Evolutionary conservation across 2,329 filamentous ascomycete genomes (phyloP).

Genomic region (Penicillium sp.): DNA sequence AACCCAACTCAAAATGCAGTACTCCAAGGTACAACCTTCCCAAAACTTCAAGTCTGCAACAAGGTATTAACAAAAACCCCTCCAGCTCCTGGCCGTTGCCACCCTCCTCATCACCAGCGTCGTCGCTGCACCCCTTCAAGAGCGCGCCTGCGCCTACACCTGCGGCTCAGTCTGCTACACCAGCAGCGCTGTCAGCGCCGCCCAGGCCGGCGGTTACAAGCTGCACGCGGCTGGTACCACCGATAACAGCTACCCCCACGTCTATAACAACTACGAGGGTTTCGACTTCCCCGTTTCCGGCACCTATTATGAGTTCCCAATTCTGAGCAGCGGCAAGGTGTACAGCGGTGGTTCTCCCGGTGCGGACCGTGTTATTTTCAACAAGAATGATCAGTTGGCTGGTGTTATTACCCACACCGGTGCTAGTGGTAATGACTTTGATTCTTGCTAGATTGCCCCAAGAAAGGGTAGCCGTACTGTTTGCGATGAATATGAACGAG

Average conservation of each 20-base stretch:
- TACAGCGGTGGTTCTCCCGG: conserved; percentile 69
- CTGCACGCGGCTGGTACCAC: conserved; percentile 52
- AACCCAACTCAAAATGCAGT: conserved; percentile 30
- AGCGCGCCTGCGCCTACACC: conserved; percentile 54
- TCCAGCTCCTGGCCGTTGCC: conserved; percentile 28
- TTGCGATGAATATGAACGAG: background rate
- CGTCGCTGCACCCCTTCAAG: conserved; percentile 35
- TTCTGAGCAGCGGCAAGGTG: conserved; percentile 54
- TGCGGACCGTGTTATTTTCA: conserved; percentile 71
- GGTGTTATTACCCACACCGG: conserved; percentile 74
- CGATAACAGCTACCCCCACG: conserved; percentile 61
- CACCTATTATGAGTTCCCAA: conserved; percentile 69
- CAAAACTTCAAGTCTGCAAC: background rate
- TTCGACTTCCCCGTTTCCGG: conserved; percentile 64
- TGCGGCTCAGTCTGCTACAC: conserved; percentile 64
- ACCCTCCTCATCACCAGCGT: conserved; percentile 32
- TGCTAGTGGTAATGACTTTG: conserved; percentile 71
- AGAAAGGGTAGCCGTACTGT: background rate
- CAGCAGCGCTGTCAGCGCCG: conserved; percentile 56
- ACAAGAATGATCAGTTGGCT: conserved; percentile 60
- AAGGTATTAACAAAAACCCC: conserved; percentile 8
- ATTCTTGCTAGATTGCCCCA: conserved; percentile 39
- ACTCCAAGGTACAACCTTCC: conserved; percentile 30
- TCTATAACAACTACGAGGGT: conserved; percentile 67
- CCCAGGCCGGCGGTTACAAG: conserved; percentile 59